These are phyloP conservation scores for Boletus rubropictus DNA, from an alignment of 768 basidiomycete genomes.

Conservation along the genomic window DNA sequence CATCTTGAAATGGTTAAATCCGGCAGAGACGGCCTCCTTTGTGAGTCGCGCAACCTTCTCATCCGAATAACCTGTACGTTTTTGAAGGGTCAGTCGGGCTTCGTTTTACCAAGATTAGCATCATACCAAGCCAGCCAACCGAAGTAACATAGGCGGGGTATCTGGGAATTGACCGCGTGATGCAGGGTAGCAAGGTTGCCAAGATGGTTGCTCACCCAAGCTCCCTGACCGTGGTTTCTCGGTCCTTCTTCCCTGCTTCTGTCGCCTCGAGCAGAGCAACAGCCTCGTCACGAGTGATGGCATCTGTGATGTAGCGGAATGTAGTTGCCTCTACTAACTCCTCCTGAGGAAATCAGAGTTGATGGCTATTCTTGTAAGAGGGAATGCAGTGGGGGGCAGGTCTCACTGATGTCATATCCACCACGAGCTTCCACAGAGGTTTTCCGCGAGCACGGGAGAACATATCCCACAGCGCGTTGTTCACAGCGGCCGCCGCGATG, in stretches of 20 bases:
- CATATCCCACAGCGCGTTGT: conserved; percentile 95
- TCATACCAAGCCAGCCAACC: conserved; percentile 80
- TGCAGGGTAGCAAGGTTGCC: background rate
- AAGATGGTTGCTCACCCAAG: conserved; percentile 44
- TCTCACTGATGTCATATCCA: conserved; percentile 77
- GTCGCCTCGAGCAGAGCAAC: conserved; percentile 73
- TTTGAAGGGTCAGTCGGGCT: conserved; percentile 4
- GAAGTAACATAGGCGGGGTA: conserved; percentile 95
- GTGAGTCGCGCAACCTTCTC: conserved; percentile 87
- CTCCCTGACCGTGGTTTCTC: conserved; percentile 70
- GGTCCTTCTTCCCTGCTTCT: conserved; percentile 67
- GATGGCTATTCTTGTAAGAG: background rate
- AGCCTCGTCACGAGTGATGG: conserved; percentile 87
- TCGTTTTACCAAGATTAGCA: background rate
- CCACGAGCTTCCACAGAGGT: conserved; percentile 91
- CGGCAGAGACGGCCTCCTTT: conserved; percentile 73
- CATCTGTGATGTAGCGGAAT: conserved; percentile 91
- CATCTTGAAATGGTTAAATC: conserved; percentile 99
- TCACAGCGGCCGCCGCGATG: conserved; percentile 80
- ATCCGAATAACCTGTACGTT: conserved; percentile 68
- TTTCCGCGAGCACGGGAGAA: conserved; percentile 74
- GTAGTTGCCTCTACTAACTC: conserved; percentile 71
- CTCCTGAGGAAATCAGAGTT: conserved; percentile 44
- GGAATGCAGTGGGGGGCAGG: background rate
- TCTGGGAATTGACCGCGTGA: conserved; percentile 32